Conservation (phyloP, 306 rosid genomes). For the Prunus salicina region DNA sequence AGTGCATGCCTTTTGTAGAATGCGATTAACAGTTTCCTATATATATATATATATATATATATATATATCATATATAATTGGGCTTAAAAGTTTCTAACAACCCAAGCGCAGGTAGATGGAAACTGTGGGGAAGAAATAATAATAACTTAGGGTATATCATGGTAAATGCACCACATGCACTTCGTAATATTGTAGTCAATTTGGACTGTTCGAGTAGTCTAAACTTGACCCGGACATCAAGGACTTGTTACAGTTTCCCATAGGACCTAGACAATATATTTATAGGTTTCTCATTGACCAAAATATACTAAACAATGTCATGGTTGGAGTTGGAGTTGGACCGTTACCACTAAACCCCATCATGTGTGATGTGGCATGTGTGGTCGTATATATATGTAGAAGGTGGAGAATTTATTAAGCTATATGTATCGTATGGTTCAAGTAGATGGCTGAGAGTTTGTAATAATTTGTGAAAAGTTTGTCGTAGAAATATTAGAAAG, state of each 20-base stretch:
- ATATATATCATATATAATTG: too few species aligned
- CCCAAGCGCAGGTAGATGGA: neutral
- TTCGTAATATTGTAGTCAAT: neutral
- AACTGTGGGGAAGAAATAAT: neutral
- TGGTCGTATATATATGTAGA: neutral
- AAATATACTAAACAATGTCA: neutral
- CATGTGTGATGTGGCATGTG: neutral
- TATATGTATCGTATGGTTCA: neutral
- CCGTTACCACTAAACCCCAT: neutral
- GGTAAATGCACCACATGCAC: neutral
- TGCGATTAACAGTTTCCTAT: too few species aligned
- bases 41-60: too few species aligned
- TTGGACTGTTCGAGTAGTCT: conserved; percentile 12
- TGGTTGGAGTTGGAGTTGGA: neutral
- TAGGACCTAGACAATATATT: neutral
- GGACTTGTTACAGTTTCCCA: conserved; percentile 23
- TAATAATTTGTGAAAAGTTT: neutral
- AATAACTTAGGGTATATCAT: neutral
- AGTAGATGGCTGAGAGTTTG: too few species aligned
- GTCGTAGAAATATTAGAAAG: neutral
- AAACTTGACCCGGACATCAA: conserved; percentile 55
- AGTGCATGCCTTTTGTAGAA: too few species aligned
- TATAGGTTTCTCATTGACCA: conserved; percentile 15
- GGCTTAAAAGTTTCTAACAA: neutral
- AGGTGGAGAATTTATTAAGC: neutral